These are phyloP conservation scores for Lepidium aucheri DNA, from an alignment of 345 rosid genomes.

Conservation along the genomic window DNA sequence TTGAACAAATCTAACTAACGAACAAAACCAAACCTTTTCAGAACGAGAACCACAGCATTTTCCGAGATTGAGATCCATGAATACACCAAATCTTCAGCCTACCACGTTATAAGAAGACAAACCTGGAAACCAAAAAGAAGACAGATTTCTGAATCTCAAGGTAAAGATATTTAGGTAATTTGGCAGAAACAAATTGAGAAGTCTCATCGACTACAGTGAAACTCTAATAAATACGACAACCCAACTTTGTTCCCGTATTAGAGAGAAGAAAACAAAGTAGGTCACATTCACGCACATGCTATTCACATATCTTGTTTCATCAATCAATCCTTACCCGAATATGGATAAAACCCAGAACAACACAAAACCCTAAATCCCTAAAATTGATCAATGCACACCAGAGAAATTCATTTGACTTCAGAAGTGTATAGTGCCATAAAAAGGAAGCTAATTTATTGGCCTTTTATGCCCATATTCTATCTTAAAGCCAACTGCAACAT, in stretches of 20 bases:
- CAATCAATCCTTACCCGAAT: slow-evolving; percentile 38
- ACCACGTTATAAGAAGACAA: slow-evolving; percentile 2
- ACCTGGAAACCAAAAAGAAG: slow-evolving; percentile 4
- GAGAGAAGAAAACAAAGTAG: slow-evolving; percentile 30
- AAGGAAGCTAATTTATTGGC: slow-evolving; percentile 28
- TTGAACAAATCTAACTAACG: neutral
- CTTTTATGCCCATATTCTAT: neutral
- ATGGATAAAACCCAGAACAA: slow-evolving; percentile 10
- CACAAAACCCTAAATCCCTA: slow-evolving; percentile 13
- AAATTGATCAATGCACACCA: slow-evolving; percentile 7
- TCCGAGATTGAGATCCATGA: slow-evolving; percentile 61
- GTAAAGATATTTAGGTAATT: slow-evolving; percentile 8
- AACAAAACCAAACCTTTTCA: slow-evolving; percentile 53
- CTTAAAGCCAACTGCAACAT: neutral
- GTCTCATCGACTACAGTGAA: slow-evolving; percentile 13
- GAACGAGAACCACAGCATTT: slow-evolving; percentile 50
- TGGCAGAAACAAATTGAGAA: neutral
- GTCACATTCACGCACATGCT: slow-evolving; percentile 54
- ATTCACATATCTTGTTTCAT: slow-evolving; percentile 20
- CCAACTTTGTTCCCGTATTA: slow-evolving; percentile 20
- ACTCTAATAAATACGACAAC: slow-evolving; percentile 27
- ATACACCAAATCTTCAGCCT: slow-evolving; percentile 6
- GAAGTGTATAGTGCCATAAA: slow-evolving; percentile 30
- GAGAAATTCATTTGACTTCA: slow-evolving; percentile 19
- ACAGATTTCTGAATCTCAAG: slow-evolving; percentile 4